These are phyloP conservation scores for Discostella stelligera DNA, from an alignment of 352 stramenopile genomes.

Conservation along the genomic window DNA sequence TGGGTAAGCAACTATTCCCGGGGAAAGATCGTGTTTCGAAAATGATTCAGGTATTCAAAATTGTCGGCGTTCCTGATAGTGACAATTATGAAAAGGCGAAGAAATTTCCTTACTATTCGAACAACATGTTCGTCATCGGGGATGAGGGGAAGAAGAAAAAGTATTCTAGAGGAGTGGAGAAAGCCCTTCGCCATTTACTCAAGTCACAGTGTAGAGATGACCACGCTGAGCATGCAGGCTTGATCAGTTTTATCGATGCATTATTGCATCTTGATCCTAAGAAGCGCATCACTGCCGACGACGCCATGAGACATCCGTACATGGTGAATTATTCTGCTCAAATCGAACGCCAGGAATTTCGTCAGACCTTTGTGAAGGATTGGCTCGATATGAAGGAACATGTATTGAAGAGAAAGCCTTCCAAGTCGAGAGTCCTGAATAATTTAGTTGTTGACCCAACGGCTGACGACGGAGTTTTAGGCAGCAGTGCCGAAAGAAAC, in stretches of 20 bases:
- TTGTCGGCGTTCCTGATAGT: constrained; percentile 66
- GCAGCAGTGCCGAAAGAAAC: constrained; percentile 17
- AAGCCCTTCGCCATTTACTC: constrained; percentile 69
- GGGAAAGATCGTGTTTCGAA: constrained; percentile 74
- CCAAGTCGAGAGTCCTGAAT: constrained; percentile 22
- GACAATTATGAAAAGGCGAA: constrained; percentile 68
- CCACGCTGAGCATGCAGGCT: constrained; percentile 45
- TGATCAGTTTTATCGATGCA: constrained; percentile 72
- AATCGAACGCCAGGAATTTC: constrained; percentile 55
- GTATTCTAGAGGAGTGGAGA: constrained; percentile 73
- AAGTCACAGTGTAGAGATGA: constrained; percentile 36
- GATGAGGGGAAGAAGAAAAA: constrained; percentile 70
- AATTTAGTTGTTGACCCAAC: not conserved
- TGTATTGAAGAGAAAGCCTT: constrained; percentile 50
- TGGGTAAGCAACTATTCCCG: constrained; percentile 75
- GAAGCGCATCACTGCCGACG: constrained; percentile 63
- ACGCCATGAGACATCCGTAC: constrained; percentile 73
- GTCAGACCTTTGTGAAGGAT: constrained; percentile 70
- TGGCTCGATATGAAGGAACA: constrained; percentile 76
- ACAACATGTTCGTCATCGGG: constrained; percentile 59
- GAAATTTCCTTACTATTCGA: constrained; percentile 76
- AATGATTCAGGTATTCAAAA: constrained; percentile 76
- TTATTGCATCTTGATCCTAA: constrained; percentile 80
- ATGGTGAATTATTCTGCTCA: constrained; percentile 62
- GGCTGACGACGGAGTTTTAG: not conserved